These are phyloP conservation scores for Ustilago trichophora DNA, from an alignment of 1,284 basidiomycete genomes.

Conservation along the genomic window DNA sequence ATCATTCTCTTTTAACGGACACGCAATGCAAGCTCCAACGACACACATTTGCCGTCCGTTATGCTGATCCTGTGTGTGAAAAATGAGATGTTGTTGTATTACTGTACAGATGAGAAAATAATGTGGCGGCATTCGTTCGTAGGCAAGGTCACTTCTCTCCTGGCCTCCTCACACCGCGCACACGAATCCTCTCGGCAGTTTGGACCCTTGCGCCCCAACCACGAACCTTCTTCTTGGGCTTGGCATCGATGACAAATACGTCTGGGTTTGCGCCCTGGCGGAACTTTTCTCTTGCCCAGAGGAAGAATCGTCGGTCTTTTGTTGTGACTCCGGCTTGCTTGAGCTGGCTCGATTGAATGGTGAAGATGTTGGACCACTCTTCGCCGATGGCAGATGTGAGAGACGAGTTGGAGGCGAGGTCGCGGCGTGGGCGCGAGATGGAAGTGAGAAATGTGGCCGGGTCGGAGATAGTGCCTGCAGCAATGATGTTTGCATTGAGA, in stretches of 20 bases:
- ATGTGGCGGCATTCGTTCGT: too few species aligned
- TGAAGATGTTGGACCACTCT: conserved; percentile 77
- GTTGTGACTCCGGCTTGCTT: conserved; percentile 75
- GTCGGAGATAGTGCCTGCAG: conserved; percentile 14
- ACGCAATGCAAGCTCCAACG: conserved; percentile 1
- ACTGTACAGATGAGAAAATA: conserved; percentile 13
- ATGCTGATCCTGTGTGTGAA: too few species aligned
- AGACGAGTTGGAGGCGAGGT: conserved; percentile 68
- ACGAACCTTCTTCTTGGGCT: conserved; percentile 77
- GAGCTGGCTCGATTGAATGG: conserved; percentile 72
- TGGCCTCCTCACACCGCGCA: conserved; percentile 53
- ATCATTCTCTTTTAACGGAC: neutral
- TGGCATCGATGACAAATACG: conserved; percentile 74
- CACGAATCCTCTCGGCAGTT: conserved; percentile 69
- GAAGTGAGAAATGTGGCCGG: conserved; percentile 73
- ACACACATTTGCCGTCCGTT: too few species aligned
- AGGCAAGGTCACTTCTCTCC: conserved; percentile 51
- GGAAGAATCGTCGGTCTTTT: conserved; percentile 77
- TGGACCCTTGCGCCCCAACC: conserved; percentile 77
- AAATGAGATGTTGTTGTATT: too few species aligned
- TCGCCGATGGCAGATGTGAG: conserved; percentile 67
- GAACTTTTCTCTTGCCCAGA: conserved; percentile 84
- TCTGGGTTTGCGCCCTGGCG: conserved; percentile 72
- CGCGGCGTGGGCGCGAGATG: conserved; percentile 77
- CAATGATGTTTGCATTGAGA: neutral